Evolutionary conservation across 306 rosid genomes (phyloP), one percentile per base, ranked within the genome.

Genomic region (Trichosanthes truncata): DNA sequence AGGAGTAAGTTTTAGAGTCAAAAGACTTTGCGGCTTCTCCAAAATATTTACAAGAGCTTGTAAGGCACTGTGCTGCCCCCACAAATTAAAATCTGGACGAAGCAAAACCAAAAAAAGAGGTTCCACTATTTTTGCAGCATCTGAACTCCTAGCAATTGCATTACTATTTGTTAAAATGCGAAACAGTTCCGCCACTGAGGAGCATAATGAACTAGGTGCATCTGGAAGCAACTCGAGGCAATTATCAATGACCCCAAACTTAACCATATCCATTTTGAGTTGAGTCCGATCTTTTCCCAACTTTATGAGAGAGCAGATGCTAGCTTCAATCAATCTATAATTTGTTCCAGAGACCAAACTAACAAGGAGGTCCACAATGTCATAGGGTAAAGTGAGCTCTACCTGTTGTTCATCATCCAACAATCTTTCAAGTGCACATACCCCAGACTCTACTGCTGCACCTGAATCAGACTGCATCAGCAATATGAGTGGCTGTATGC

Each of bases 61-160:
- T 85, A 95, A 87, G 88, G 98, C 95, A 83, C 98, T 92, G 84
- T 95, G 97, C 84, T 95, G 97, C 80, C 98, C 98, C 98, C 95
- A 91, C 89, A 95, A 76, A 86, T 89, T 84, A 81, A 95, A 87
- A 88, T 95, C 98, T 80, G 83, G 87, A 57, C 91, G 93, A 53
- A 85, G 93, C 82, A 95, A 89, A 86, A 92, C 93, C 82, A 90
- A 83, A 85, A 95, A 95, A 79, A 95, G 97, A 73, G 98, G 98
- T 88, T 95, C 98, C 38, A 95, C 97, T 29, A 92, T 88, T 80
- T 90, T 88, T 79, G 97, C 97, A 67, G 97, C 90, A 59, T 84
- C 95, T 62, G 93, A 90, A 88, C 97, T 91, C 89, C 97, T 86
- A 56, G 98, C 98, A 86, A 95, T 90, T 62, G 93, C 93, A 85